Evolutionary conservation across 2,329 filamentous ascomycete genomes (phyloP).

Genomic region (Cladobotryum protrusum): DNA sequence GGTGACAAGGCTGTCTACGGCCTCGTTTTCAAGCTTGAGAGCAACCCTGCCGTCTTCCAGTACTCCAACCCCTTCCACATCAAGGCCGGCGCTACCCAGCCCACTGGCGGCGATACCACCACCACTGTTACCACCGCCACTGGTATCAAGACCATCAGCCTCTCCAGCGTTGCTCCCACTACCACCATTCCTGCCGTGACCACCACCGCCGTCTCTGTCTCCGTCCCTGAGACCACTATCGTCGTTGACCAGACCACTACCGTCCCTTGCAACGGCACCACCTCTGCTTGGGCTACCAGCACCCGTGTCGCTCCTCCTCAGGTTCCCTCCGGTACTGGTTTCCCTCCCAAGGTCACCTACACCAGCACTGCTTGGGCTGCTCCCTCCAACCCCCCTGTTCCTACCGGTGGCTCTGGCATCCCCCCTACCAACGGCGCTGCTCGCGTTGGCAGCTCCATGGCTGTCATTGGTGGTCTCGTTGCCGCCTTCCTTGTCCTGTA

Average conservation of each 20-base stretch:
- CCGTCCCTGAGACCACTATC: slow-evolving; percentile 14
- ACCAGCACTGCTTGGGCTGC: slow-evolving; percentile 17
- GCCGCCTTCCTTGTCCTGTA: slow-evolving; percentile 39
- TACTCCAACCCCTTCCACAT: slow-evolving; percentile 58
- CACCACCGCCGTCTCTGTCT: slow-evolving; percentile 13
- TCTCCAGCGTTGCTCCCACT: slow-evolving; percentile 19
- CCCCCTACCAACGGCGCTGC: slow-evolving; percentile 20
- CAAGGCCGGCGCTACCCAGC: slow-evolving; percentile 21
- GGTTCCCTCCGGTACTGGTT: slow-evolving; percentile 19
- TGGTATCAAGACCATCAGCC: slow-evolving; percentile 26
- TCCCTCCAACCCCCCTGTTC: slow-evolving; percentile 13
- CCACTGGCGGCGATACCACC: slow-evolving; percentile 16
- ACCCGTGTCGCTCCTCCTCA: slow-evolving; percentile 15
- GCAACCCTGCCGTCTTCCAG: slow-evolving; percentile 47
- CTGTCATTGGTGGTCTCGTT: slow-evolving; percentile 34
- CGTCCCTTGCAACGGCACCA: slow-evolving; percentile 21
- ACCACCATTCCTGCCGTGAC: slow-evolving; percentile 14
- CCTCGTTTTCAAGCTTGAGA: slow-evolving; percentile 47
- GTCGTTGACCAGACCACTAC: slow-evolving; percentile 17
- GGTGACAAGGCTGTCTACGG: slow-evolving; percentile 48
- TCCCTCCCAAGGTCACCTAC: slow-evolving; percentile 15
- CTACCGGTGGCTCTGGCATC: slow-evolving; percentile 19
- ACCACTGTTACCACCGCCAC: slow-evolving; percentile 23
- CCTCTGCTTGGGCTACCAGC: slow-evolving; percentile 16
- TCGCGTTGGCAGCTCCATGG: slow-evolving; percentile 32